Evolutionary conservation across 176 grass and related monocot species (phyloP).

Genomic region (Poa pratensis): DNA sequence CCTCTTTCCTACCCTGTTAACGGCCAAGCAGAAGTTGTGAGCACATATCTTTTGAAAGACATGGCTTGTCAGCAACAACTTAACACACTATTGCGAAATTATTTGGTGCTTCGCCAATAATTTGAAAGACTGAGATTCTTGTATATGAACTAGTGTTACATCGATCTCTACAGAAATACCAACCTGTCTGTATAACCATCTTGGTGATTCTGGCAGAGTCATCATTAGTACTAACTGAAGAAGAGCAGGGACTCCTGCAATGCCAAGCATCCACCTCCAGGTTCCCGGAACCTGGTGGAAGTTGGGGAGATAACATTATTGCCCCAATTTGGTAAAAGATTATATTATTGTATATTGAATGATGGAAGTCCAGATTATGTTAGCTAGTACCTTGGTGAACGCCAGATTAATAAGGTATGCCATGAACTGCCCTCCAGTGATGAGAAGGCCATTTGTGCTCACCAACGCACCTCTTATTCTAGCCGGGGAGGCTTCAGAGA

Average conservation of each 20-base stretch:
- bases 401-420: slow-evolving; percentile 97
- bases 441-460: slow-evolving; percentile 89
- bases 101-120: neutral
- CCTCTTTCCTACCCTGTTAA: slow-evolving; percentile 81
- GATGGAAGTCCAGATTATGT: neutral
- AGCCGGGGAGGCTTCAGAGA: slow-evolving; percentile 96
- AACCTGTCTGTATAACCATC: slow-evolving; percentile 96
- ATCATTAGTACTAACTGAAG: slow-evolving; percentile 87
- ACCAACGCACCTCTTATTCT: slow-evolving; percentile 91
- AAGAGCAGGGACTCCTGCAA: slow-evolving; percentile 85
- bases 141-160: neutral
- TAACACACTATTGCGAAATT: neutral
- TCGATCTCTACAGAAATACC: neutral
- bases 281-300: slow-evolving; percentile 69
- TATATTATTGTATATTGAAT: neutral
- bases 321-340: neutral
- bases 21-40: slow-evolving; percentile 6
- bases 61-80: neutral
- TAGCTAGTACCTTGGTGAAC: slow-evolving; percentile 67
- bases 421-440: slow-evolving; percentile 94
- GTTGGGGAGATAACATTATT: neutral
- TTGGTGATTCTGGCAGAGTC: slow-evolving; percentile 89
- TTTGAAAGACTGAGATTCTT: neutral
- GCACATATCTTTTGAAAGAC: neutral
- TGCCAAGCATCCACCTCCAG: slow-evolving; percentile 98